A percentile compares a stretch with the other conserved stretches of the same genome.
phyloP scores from a whole-genome alignment of 1,284 basidiomycete genomes.

The Ceratobasidium sp. region DNA sequence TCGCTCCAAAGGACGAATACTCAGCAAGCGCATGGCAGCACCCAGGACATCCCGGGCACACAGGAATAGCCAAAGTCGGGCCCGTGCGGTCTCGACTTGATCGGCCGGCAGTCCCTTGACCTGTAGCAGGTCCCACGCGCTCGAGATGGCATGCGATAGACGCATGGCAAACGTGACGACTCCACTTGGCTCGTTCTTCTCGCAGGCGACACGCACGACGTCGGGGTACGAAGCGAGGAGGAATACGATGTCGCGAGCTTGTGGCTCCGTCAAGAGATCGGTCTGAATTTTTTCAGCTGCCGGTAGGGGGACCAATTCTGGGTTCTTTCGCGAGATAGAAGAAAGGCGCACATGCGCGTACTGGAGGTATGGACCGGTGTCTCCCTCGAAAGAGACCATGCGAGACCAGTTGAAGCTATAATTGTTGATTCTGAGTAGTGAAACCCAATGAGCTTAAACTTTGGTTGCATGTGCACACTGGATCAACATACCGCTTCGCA shows the following conservation, averaged over 20 bases:
- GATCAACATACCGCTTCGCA: constrained; percentile 77
- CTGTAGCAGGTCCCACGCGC: constrained; percentile 87
- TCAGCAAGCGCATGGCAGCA: constrained; percentile 87
- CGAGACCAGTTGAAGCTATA: constrained; percentile 96
- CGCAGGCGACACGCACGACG: constrained; percentile 84
- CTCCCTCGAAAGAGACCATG: constrained; percentile 96
- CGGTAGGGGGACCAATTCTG: constrained; percentile 81
- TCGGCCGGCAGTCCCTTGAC: constrained; percentile 79
- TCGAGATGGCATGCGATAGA: constrained; percentile 83
- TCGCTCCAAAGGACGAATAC: constrained; percentile 87
- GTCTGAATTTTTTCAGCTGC: constrained; percentile 75
- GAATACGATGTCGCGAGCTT: constrained; percentile 89
- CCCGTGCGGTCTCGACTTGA: constrained; percentile 79
- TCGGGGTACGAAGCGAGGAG: constrained; percentile 92
- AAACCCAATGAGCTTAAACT: constrained; percentile 28
- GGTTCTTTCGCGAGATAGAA: constrained; percentile 94
- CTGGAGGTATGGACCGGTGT: constrained; percentile 95
- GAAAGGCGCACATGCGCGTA: constrained; percentile 96
- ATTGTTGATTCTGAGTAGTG: constrained; percentile 83
- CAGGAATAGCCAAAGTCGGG: constrained; percentile 92
- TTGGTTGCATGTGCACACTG: neutral
- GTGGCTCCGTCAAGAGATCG: constrained; percentile 66
- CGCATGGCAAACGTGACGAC: constrained; percentile 84
- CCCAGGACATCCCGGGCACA: constrained; percentile 89
- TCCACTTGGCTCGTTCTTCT: constrained; percentile 89